phyloP scores from a whole-genome alignment of 805 yeast genomes.

The Candida chauliodis region DNA sequence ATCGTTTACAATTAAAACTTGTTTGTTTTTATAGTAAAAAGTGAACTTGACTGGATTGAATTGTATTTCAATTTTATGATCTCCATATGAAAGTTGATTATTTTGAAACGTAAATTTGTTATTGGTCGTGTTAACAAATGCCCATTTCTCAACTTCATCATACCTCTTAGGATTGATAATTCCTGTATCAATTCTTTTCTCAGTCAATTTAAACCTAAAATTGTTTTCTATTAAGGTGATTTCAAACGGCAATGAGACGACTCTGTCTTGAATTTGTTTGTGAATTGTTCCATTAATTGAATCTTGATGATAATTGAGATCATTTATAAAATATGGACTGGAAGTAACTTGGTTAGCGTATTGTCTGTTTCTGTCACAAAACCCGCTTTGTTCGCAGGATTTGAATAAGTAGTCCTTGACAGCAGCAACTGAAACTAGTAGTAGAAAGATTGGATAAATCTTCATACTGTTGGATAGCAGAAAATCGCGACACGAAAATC shows the following conservation, averaged over 20 bases:
- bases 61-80: constrained; percentile 39
- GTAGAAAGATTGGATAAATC: constrained; percentile 4
- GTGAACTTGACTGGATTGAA: constrained; percentile 49
- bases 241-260: constrained; percentile 50
- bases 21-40: constrained; percentile 42
- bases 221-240: constrained; percentile 54
- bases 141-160: constrained; percentile 58
- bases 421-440: constrained; percentile 14
- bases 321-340: constrained; percentile 24
- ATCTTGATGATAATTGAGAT: neutral
- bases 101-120: neutral
- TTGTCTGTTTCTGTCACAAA: constrained; percentile 75
- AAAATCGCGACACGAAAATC: neutral
- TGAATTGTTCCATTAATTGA: constrained; percentile 3
- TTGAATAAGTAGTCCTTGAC: constrained; percentile 72
- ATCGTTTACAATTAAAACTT: constrained; percentile 62
- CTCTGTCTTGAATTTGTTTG: constrained; percentile 1
- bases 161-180: constrained; percentile 46
- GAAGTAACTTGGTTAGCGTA: constrained; percentile 42
- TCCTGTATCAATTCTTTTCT: constrained; percentile 34
- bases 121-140: constrained; percentile 30
- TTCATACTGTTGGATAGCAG: neutral
- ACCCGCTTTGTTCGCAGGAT: constrained; percentile 75
- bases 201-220: constrained; percentile 66
- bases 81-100: constrained; percentile 2